phyloP scores from a whole-genome alignment of 192 early-diverging fungal species.

The Kickxella alabastrina region DNA sequence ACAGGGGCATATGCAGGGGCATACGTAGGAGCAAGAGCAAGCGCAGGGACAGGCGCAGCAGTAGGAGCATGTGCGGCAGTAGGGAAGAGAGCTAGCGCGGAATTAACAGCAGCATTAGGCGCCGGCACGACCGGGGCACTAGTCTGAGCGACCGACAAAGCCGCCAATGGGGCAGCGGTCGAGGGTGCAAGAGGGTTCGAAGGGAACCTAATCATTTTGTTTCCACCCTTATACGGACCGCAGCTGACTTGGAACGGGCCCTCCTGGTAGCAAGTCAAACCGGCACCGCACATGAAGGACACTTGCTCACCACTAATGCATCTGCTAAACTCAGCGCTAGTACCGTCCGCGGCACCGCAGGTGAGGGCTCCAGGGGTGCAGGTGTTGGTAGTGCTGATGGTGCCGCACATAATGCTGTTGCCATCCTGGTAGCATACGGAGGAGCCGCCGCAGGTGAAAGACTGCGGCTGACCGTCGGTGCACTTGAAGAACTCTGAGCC shows the following conservation, averaged over 20 bases:
- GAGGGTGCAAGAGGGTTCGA: conserved; percentile 1
- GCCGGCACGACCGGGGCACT: no score
- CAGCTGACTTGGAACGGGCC: conserved; percentile 28
- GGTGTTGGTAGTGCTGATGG: not conserved
- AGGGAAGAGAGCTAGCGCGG: no score
- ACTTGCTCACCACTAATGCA: conserved; percentile 19
- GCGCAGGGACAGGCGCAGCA: no score
- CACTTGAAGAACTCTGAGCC: conserved; percentile 10
- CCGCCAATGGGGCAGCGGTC: not conserved
- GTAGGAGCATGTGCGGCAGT: no score
- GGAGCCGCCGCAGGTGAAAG: conserved; percentile 1
- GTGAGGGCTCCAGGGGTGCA: conserved; percentile 13
- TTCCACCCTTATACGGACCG: conserved; percentile 11
- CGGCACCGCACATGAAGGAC: conserved; percentile 11
- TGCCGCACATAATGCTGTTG: conserved; percentile 12
- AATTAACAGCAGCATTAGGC: no score
- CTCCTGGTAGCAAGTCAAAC: conserved; percentile 16
- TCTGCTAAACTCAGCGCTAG: conserved; percentile 14
- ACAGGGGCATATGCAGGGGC: no score
- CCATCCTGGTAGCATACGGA: conserved; percentile 28
- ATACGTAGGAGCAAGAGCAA: no score
- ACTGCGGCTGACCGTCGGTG: conserved; percentile 7
- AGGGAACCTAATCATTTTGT: conserved; percentile 10
- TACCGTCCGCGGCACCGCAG: conserved; percentile 16
- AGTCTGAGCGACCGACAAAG: no score